phyloP scores from a whole-genome alignment of 192 early-diverging fungal genomes.

The Phycomyces nitens region DNA sequence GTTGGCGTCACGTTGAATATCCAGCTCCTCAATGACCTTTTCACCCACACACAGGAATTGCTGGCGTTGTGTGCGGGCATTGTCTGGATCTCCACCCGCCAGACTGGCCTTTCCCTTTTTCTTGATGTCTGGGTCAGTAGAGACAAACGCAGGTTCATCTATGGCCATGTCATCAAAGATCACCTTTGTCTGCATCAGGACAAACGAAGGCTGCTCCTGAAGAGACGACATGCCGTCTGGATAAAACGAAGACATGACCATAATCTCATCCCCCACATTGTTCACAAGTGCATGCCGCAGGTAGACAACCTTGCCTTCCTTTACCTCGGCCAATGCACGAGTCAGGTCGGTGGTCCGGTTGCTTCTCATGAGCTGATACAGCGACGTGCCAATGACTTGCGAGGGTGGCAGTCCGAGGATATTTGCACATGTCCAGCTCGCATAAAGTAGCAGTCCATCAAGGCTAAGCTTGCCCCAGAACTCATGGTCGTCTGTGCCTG shows the following conservation, averaged over 20 bases:
- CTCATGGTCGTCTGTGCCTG: slow-evolving; percentile 37
- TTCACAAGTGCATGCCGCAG: slow-evolving; percentile 34
- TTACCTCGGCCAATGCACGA: slow-evolving; percentile 33
- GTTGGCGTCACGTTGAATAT: slow-evolving; percentile 21
- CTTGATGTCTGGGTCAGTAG: slow-evolving; percentile 17
- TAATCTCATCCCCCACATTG: slow-evolving; percentile 30
- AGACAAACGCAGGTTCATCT: slow-evolving; percentile 12
- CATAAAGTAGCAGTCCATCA: slow-evolving; percentile 56
- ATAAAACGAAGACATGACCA: slow-evolving; percentile 37
- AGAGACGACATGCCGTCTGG: slow-evolving; percentile 25
- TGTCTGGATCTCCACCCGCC: too few relatives aligned
- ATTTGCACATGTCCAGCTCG: slow-evolving; percentile 31
- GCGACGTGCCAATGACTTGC: slow-evolving; percentile 38
- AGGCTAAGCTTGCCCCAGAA: slow-evolving; percentile 60
- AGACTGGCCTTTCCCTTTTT: slow-evolving; percentile 17
- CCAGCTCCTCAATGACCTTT: slow-evolving; percentile 21
- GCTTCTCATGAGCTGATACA: slow-evolving; percentile 40
- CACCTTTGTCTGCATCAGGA: slow-evolving; percentile 28
- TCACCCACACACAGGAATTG: background rate
- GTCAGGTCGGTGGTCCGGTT: slow-evolving; percentile 43
- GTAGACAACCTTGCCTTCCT: slow-evolving; percentile 34
- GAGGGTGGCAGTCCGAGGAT: slow-evolving; percentile 29
- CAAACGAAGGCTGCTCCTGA: slow-evolving; percentile 21
- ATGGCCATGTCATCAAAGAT: slow-evolving; percentile 4
- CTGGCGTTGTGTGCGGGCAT: background rate